Evolutionary conservation across 2,329 filamentous ascomycete genomes (phyloP).

Genomic region (Aspergillus costaricaensis): DNA sequence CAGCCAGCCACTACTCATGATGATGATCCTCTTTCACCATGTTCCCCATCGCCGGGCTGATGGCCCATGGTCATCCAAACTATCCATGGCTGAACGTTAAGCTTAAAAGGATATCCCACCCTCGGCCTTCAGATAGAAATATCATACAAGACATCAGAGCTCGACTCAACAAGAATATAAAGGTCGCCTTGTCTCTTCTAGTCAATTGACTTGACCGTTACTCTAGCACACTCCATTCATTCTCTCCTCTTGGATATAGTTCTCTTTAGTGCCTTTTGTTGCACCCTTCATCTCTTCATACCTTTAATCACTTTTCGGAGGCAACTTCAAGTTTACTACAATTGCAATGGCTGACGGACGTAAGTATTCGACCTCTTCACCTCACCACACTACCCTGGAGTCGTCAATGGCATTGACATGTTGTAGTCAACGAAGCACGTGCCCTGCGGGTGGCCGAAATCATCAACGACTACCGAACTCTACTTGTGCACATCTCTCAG

Average conservation of each 20-base stretch:
- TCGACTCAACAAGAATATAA: conserved; percentile 10
- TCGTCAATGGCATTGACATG: conserved; percentile 3
- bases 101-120: conserved; percentile 28
- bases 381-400: not conserved
- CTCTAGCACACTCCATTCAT: not conserved
- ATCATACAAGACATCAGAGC: conserved; percentile 15
- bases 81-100: conserved; percentile 18
- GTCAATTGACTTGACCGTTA: conserved; percentile 5
- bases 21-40: conserved; percentile 28
- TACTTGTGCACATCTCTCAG: conserved; percentile 60
- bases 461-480: conserved; percentile 64
- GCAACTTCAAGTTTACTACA: not conserved
- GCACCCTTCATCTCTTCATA: not conserved
- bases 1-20: conserved; percentile 31
- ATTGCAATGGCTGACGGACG: conserved; percentile 58
- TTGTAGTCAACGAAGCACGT: conserved; percentile 63
- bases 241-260: not conserved
- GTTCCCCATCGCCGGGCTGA: conserved; percentile 14
- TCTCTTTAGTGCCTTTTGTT: conserved; percentile 2
- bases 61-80: conserved; percentile 7
- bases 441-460: conserved; percentile 64
- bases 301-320: conserved; percentile 10
- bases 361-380: conserved; percentile 38
- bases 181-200: conserved; percentile 8
- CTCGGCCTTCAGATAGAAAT: conserved; percentile 18